Base-by-base conservation (phyloP, 2,329 filamentous ascomycete genomes). In the Talaromyces amestolkiae region DNA sequence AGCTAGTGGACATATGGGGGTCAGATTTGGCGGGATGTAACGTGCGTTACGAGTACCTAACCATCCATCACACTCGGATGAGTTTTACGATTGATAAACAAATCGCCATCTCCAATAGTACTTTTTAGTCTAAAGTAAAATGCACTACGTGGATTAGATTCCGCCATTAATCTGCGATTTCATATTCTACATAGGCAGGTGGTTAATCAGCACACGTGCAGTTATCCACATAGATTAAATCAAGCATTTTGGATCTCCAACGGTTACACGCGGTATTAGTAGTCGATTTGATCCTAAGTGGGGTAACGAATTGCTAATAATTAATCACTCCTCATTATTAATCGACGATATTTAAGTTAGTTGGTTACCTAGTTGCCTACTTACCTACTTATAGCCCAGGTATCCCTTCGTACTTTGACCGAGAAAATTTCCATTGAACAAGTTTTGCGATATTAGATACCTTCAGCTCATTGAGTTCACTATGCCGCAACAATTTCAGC, bases 401-500 rank as follows among this genome's bases (percentile, higher is more conserved):
- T 31, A 22, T 54, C 31, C 2, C 17, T 54, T 11, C 31, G 19
- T 33, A 33, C 2, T 4, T 13, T n/a, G 3, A 10, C n/a, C 17
- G 6, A 51, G 47, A 27, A 15, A 15, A 19, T 19, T 8, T 4
- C 27, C 13, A 4, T 22, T 27, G 27, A 33, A 22, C 31, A 22
- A 17, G 19, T 41, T n/a, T 43, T n/a, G 22, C 19, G 9, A 19
- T 35, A 58, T 31, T 22, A 58, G 19, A 41, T 22, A 24, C 19
- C 7, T 58, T 13, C 11, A 2, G 3, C 13, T 17, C 22, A 3
- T n/a, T 13, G 10, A 3, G 6, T n/a, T n/a, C 60, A 45, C n/a
- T 19, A 63, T 63, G 61, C 3, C 61, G 19, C 39, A 24, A 8
- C 39, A 63, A 22, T 33, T 58, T 3, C 49, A 58, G 22, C 51